These are phyloP conservation scores for Trichoderma lentiforme DNA, from an alignment of 2,329 filamentous ascomycete genomes.

Conservation along the genomic window DNA sequence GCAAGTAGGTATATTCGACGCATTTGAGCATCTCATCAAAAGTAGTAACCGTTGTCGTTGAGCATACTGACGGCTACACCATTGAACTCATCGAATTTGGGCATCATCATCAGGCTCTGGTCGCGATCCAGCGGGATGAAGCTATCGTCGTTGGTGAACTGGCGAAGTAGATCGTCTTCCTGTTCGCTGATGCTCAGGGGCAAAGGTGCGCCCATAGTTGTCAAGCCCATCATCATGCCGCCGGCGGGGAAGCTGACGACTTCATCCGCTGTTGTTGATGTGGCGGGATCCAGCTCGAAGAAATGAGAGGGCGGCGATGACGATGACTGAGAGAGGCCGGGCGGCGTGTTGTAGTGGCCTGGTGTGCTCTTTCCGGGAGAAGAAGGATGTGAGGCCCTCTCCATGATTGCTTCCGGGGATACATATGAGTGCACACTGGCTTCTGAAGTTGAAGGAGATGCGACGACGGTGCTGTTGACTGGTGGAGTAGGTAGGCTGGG, in stretches of 20 bases:
- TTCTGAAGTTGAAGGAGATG: conserved; percentile 43
- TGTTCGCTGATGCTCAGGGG: conserved; percentile 36
- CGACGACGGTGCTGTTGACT: conserved; percentile 29
- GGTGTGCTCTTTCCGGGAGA: conserved; percentile 50
- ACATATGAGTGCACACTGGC: conserved; percentile 42
- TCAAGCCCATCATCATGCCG: conserved; percentile 33
- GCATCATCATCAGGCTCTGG: conserved; percentile 47
- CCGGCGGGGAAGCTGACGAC: conserved; percentile 30
- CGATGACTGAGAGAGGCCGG: conserved; percentile 58
- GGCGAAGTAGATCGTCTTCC: conserved; percentile 44
- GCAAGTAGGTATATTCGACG: not conserved
- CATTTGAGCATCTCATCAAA: conserved; percentile 42
- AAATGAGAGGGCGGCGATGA: conserved; percentile 54
- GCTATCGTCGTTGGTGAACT: conserved; percentile 43
- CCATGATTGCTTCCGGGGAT: conserved; percentile 46
- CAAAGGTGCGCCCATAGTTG: conserved; percentile 33
- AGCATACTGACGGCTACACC: conserved; percentile 51
- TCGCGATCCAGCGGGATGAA: conserved; percentile 45
- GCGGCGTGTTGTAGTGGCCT: conserved; percentile 56
- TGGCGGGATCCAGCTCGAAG: conserved; percentile 46
- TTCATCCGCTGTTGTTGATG: conserved; percentile 31
- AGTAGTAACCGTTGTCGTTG: conserved; percentile 48
- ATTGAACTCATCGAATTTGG: conserved; percentile 54
- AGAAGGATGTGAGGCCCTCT: conserved; percentile 36
- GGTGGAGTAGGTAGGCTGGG: conserved; percentile 28